Evolutionary conservation across 2,329 filamentous ascomycete species (phyloP).

Genomic region (Cyphellophora attinorum): DNA sequence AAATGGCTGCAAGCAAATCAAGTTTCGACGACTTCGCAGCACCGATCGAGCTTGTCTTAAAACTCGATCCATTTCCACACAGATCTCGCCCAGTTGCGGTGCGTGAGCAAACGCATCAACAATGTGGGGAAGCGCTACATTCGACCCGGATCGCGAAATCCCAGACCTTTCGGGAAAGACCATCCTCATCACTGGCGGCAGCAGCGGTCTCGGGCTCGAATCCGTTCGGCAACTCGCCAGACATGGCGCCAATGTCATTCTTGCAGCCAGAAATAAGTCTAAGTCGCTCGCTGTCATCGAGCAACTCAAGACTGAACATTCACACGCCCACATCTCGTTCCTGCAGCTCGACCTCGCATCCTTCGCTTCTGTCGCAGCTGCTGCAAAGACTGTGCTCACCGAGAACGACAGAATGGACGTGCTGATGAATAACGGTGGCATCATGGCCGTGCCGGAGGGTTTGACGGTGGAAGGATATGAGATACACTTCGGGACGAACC

Average conservation of each 20-base stretch:
- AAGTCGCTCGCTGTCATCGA: slow-evolving; percentile 24
- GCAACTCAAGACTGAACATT: slow-evolving; percentile 24
- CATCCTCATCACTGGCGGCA: slow-evolving; percentile 37
- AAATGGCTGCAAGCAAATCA: too few relatives aligned
- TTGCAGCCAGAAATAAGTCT: slow-evolving; percentile 30
- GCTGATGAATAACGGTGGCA: slow-evolving; percentile 37
- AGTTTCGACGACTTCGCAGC: too few relatives aligned
- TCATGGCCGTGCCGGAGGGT: slow-evolving; percentile 30
- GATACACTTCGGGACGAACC: slow-evolving; percentile 40
- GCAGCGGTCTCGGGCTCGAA: slow-evolving; percentile 38
- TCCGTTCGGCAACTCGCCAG: slow-evolving; percentile 33
- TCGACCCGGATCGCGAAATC: slow-evolving; percentile 19
- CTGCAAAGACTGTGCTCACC: slow-evolving; percentile 24
- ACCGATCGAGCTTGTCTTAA: too few relatives aligned
- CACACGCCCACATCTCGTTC: slow-evolving; percentile 22
- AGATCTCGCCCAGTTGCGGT: too few relatives aligned
- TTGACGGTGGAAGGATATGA: slow-evolving; percentile 40
- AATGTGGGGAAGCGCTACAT: too few relatives aligned
- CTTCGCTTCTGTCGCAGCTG: slow-evolving; percentile 32
- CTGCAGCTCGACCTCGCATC: slow-evolving; percentile 38
- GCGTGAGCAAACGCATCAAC: too few relatives aligned
- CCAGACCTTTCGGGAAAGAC: slow-evolving; percentile 32
- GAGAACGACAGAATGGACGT: slow-evolving; percentile 31
- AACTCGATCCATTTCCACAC: too few relatives aligned
- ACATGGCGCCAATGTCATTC: slow-evolving; percentile 35